Evolutionary conservation across 768 basidiomycete species (phyloP).

Genomic region (Russula sp.): DNA sequence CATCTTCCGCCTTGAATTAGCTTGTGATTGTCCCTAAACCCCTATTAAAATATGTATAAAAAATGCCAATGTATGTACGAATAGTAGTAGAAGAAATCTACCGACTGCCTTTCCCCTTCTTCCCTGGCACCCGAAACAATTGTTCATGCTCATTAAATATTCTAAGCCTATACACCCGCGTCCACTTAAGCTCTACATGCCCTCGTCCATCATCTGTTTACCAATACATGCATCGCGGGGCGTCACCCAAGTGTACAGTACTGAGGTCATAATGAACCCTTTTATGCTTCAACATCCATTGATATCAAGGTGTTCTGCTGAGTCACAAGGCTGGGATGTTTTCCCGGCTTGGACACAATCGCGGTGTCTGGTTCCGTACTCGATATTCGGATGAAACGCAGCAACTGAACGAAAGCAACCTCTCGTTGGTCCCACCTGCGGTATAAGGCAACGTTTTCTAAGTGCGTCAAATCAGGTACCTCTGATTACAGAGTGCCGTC

Average conservation of each 20-base stretch:
- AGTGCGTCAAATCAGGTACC: constrained; percentile 70
- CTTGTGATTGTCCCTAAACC: too few relatives aligned
- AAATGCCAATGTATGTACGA: too few relatives aligned
- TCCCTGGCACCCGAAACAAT: too few relatives aligned
- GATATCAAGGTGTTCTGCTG: neutral
- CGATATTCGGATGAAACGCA: constrained; percentile 72
- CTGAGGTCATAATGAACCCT: constrained; percentile 4
- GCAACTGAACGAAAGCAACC: constrained; percentile 56
- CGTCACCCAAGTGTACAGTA: neutral
- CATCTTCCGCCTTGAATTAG: too few relatives aligned
- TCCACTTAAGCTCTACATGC: too few relatives aligned
- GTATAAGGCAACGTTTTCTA: constrained; percentile 61
- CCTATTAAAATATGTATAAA: too few relatives aligned
- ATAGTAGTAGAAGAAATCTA: too few relatives aligned
- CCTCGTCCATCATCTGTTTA: too few relatives aligned
- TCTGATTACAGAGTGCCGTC: constrained; percentile 37
- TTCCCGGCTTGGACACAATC: constrained; percentile 54
- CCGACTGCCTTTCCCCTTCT: too few relatives aligned
- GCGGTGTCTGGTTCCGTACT: constrained; percentile 41
- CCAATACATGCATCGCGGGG: neutral
- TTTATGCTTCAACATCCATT: constrained; percentile 20
- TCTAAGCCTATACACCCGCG: too few relatives aligned
- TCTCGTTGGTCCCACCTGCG: constrained; percentile 75
- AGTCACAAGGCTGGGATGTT: constrained; percentile 36
- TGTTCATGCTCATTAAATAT: too few relatives aligned